These are phyloP conservation scores for Hymenoscyphus albidus DNA, from an alignment of 2,329 filamentous ascomycete species.

Conservation along the genomic window DNA sequence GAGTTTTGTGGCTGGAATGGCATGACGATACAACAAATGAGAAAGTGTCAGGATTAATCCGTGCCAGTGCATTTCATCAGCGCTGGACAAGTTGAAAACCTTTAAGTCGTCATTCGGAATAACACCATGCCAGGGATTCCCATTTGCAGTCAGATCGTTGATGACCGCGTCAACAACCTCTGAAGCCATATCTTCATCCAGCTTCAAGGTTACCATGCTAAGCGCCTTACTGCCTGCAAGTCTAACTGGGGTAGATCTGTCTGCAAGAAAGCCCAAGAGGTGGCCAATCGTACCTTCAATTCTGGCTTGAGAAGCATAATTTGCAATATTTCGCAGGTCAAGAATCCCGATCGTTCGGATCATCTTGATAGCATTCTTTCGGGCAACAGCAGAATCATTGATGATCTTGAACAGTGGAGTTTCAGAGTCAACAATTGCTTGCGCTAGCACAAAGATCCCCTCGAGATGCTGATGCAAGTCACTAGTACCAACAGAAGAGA, in stretches of 20 bases:
- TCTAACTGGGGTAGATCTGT: constrained; percentile 87
- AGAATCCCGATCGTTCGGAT: constrained; percentile 69
- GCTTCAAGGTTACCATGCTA: constrained; percentile 76
- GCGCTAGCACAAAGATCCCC: constrained; percentile 61
- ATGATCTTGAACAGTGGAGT: constrained; percentile 50
- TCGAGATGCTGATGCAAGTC: constrained; percentile 67
- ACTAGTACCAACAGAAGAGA: constrained; percentile 65
- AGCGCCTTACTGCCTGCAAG: constrained; percentile 90
- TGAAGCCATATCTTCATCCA: constrained; percentile 74
- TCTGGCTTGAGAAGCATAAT: constrained; percentile 41
- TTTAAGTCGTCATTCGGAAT: not conserved
- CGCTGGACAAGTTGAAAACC: constrained; percentile 60
- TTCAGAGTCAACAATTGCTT: constrained; percentile 53
- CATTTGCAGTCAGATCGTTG: constrained; percentile 53
- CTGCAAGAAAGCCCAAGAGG: constrained; percentile 71
- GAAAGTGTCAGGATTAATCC: constrained; percentile 83
- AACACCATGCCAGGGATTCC: constrained; percentile 4
- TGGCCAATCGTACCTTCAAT: constrained; percentile 80
- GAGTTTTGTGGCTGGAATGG: constrained; percentile 68
- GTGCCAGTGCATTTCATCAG: constrained; percentile 85
- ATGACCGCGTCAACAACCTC: constrained; percentile 87
- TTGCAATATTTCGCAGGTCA: constrained; percentile 34
- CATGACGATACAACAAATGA: constrained; percentile 80
- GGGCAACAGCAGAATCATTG: constrained; percentile 69
- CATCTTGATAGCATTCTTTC: constrained; percentile 83